Conservation (phyloP, 805 yeast species). For the Wickerhamiella sorbophila region DNA sequence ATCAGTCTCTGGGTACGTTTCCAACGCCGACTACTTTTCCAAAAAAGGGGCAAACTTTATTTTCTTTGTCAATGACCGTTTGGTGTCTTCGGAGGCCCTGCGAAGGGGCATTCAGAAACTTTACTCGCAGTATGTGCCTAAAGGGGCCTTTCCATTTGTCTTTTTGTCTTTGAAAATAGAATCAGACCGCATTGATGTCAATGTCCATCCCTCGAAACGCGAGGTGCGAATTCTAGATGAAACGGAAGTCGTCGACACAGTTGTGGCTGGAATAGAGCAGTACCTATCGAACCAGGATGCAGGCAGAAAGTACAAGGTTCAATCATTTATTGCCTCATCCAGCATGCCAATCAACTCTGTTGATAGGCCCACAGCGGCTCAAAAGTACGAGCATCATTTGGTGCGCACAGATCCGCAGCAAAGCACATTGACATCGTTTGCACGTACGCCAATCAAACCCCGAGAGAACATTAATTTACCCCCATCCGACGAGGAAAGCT, state of each 20-base stretch:
- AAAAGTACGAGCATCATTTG: constrained; percentile 42
- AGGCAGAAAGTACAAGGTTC: constrained; percentile 55
- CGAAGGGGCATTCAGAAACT: constrained; percentile 49
- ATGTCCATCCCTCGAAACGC: constrained; percentile 89
- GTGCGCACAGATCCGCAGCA: constrained; percentile 64
- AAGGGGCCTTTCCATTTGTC: constrained; percentile 62
- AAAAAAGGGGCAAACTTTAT: constrained; percentile 55
- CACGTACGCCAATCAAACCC: not conserved
- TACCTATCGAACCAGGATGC: constrained; percentile 44
- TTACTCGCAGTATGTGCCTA: constrained; percentile 57
- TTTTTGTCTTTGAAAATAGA: constrained; percentile 55
- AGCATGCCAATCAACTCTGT: constrained; percentile 24
- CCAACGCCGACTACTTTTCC: constrained; percentile 56
- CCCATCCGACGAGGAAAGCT: too few relatives aligned
- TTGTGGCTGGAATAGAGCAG: constrained; percentile 37
- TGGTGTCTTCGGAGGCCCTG: constrained; percentile 72
- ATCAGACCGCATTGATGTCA: constrained; percentile 72
- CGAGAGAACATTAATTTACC: too few relatives aligned
- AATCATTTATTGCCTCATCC: constrained; percentile 26
- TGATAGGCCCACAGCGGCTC: not conserved
- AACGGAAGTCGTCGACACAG: constrained; percentile 61
- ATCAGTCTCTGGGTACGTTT: constrained; percentile 42
- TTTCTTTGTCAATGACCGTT: constrained; percentile 72
- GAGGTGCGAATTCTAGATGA: constrained; percentile 80
- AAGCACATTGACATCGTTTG: constrained; percentile 33